Evolutionary conservation across 345 rosid species (phyloP).

Genomic region (Populus alba): DNA sequence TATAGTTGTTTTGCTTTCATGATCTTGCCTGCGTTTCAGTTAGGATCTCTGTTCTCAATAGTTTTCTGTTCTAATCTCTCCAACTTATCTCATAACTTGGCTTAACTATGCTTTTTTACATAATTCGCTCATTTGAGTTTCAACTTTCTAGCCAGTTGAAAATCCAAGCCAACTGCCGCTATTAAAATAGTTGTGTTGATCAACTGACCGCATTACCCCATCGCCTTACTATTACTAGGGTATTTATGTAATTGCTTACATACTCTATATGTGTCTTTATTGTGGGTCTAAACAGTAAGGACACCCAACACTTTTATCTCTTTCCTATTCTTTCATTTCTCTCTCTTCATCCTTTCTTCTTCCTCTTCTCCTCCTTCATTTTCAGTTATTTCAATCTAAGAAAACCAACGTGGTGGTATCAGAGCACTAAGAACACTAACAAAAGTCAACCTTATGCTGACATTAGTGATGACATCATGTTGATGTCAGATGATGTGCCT

Average conservation of each 20-base stretch:
- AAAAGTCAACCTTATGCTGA: too few relatives aligned
- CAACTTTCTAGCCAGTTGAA: background rate
- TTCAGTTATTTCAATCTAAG: too few relatives aligned
- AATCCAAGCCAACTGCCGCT: background rate
- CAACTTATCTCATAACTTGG: background rate
- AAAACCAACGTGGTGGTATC: too few relatives aligned
- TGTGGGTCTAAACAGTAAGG: too few relatives aligned
- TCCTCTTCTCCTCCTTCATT: background rate
- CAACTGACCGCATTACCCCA: background rate
- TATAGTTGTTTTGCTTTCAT: background rate
- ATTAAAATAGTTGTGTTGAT: background rate
- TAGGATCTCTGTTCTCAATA: background rate
- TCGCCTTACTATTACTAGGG: background rate
- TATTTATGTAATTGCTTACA: background rate
- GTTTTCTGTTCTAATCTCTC: background rate
- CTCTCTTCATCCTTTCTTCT: background rate
- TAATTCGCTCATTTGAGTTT: background rate
- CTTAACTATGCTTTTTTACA: background rate
- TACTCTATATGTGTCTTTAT: too few relatives aligned
- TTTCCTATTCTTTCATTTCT: too few relatives aligned
- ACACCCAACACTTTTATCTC: too few relatives aligned
- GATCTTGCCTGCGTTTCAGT: conserved; percentile 1
- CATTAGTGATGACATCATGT: too few relatives aligned
- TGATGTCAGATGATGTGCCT: too few relatives aligned
- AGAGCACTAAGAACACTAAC: too few relatives aligned